Conservation (phyloP, 140 eudicot genomes). For the Bidens hawaiensis region DNA sequence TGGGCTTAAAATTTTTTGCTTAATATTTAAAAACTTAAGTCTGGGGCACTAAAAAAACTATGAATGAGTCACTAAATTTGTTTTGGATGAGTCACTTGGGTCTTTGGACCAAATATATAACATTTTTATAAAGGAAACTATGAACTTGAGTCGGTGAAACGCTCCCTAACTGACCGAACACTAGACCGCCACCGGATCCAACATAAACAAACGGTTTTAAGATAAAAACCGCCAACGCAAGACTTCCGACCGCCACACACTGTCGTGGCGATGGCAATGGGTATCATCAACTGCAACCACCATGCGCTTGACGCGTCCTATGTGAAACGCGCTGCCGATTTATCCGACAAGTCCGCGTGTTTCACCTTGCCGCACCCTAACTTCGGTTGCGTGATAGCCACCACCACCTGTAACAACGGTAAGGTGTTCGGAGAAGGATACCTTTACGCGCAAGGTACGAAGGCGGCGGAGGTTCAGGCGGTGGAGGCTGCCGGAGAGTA, state of each 20-base stretch:
- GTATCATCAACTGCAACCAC: conserved; percentile 7
- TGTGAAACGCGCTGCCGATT: conserved; percentile 61
- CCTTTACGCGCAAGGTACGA: conserved; percentile 82
- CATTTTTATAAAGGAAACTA: too few species aligned
- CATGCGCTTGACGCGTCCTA: conserved; percentile 52
- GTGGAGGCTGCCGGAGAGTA: conserved; percentile 71
- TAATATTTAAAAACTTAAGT: too few species aligned
- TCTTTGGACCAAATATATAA: too few species aligned
- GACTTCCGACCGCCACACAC: conserved; percentile 16
- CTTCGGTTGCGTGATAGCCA: conserved; percentile 87
- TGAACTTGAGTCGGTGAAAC: too few species aligned
- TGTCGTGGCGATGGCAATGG: conserved; percentile 28
- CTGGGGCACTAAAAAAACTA: too few species aligned
- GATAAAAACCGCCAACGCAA: too few species aligned
- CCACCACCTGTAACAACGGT: conserved; percentile 7
- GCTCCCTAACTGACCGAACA: too few species aligned
- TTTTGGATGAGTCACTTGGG: too few species aligned
- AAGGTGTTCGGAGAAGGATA: conserved; percentile 76
- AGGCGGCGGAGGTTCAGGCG: conserved; percentile 83
- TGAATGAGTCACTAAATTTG: too few species aligned
- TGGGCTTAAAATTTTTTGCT: too few species aligned
- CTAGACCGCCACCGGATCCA: too few species aligned
- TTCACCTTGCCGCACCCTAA: conserved; percentile 89
- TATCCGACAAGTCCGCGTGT: conserved; percentile 88
- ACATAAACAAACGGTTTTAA: too few species aligned